A percentile compares a stretch with the other conserved stretches of the same genome.
phyloP scores from a whole-genome alignment of 371 early-diverging fungal species.

The Furculomyces boomerangus region DNA sequence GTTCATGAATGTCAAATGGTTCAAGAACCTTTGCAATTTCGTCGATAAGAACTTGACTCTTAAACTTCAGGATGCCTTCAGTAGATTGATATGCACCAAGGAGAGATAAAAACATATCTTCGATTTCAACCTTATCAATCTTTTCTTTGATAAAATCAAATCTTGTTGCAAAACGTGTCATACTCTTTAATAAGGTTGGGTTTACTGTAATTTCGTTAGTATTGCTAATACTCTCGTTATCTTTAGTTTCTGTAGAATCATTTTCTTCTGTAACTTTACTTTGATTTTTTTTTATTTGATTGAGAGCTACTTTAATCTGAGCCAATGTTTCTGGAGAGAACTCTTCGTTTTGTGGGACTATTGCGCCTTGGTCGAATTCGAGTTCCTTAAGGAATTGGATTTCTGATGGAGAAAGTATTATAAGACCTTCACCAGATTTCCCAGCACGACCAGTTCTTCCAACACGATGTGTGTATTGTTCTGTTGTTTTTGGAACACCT shows the following conservation, averaged over 20 bases:
- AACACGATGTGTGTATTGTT: constrained; percentile 95
- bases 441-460: constrained; percentile 99
- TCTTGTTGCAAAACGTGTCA: constrained; percentile 8
- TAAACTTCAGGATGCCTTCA: constrained; percentile 8
- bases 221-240: not conserved
- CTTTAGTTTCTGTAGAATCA: not conserved
- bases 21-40: constrained; percentile 2
- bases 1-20: constrained; percentile 6
- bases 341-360: constrained; percentile 87
- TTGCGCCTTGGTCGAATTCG: constrained; percentile 73
- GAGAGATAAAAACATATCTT: constrained; percentile 38
- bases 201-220: not conserved
- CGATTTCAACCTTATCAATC: constrained; percentile 26
- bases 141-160: constrained; percentile 5
- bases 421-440: constrained; percentile 68
- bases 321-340: constrained; percentile 66
- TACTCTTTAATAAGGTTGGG: constrained; percentile 5
- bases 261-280: not conserved
- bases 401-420: constrained; percentile 77
- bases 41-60: constrained; percentile 1
- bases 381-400: constrained; percentile 37
- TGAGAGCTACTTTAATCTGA: not conserved
- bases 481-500: constrained; percentile 76
- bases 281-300: not conserved
- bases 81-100: constrained; percentile 40